These are phyloP conservation scores for Colletotrichum sp. DNA, from an alignment of 2,329 filamentous ascomycete species.

Conservation along the genomic window DNA sequence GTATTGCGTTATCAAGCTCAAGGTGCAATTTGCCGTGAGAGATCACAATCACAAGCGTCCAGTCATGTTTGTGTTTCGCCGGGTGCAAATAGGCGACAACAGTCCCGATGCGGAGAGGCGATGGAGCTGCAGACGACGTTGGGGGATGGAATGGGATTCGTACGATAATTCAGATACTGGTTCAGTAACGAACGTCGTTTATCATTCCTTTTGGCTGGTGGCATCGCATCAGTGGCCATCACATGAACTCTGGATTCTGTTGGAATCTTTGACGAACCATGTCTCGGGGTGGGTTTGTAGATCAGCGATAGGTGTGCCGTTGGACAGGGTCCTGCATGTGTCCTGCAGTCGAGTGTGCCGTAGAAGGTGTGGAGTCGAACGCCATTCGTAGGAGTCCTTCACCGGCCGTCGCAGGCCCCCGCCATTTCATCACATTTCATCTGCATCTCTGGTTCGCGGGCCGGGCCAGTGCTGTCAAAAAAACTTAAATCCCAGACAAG, in stretches of 20 bases:
- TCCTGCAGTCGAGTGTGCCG: constrained; percentile 3
- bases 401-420: constrained; percentile 4
- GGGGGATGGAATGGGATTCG: not conserved
- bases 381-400: constrained; percentile 10
- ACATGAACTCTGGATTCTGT: not conserved
- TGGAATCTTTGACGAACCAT: not conserved
- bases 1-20: not conserved
- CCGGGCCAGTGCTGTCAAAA: constrained; percentile 17
- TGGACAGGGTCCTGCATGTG: constrained; percentile 14
- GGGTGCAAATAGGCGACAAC: not conserved
- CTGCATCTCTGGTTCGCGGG: constrained; percentile 18
- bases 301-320: not conserved
- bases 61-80: not conserved
- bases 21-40: not conserved
- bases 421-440: constrained; percentile 11
- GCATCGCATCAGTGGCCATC: not conserved
- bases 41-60: not conserved
- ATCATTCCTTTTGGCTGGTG: not conserved
- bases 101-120: not conserved
- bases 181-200: not conserved
- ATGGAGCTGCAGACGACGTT: not conserved
- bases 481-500: constrained; percentile 11
- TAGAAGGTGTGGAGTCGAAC: constrained; percentile 10
- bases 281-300: not conserved
- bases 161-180: not conserved